phyloP scores from a whole-genome alignment of 1,284 basidiomycete species.

The Afroboletus lepidellus region DNA sequence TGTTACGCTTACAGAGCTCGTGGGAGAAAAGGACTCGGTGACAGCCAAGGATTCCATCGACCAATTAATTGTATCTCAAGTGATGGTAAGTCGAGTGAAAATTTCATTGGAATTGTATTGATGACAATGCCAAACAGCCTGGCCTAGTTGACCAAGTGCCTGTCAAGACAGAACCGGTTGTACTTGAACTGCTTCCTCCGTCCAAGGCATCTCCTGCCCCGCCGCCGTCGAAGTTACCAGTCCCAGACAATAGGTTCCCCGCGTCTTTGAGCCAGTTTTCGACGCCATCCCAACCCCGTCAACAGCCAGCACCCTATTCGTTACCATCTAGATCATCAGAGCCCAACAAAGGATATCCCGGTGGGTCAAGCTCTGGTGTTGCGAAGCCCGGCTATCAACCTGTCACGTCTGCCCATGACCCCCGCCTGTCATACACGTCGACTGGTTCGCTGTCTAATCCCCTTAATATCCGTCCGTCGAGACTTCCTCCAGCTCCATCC shows the following conservation, averaged over 20 bases:
- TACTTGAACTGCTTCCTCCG: slow-evolving; percentile 13
- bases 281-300: slow-evolving; percentile 13
- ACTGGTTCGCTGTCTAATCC: slow-evolving; percentile 47
- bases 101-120: not conserved
- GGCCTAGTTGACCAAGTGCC: slow-evolving; percentile 12
- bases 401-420: slow-evolving; percentile 38
- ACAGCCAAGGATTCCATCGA: slow-evolving; percentile 23
- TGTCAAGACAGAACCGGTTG: slow-evolving; percentile 24
- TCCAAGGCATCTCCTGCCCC: slow-evolving; percentile 10
- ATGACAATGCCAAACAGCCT: slow-evolving; percentile 10
- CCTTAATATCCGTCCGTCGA: slow-evolving; percentile 49
- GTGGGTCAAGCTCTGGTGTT: slow-evolving; percentile 1
- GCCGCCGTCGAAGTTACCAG: slow-evolving; percentile 8
- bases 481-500: slow-evolving; percentile 10
- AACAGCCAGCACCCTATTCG: slow-evolving; percentile 7
- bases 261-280: slow-evolving; percentile 7
- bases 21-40: slow-evolving; percentile 29
- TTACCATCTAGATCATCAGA: slow-evolving; percentile 22
- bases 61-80: slow-evolving; percentile 7
- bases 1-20: slow-evolving; percentile 41
- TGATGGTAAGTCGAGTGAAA: slow-evolving; percentile 12
- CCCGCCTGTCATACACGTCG: slow-evolving; percentile 39
- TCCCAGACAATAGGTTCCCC: slow-evolving; percentile 14
- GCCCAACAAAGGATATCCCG: slow-evolving; percentile 7
- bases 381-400: slow-evolving; percentile 24